Base-by-base conservation (phyloP, 495 filamentous ascomycete genomes). In the Pseudoneurospora amorphoporcata region DNA sequence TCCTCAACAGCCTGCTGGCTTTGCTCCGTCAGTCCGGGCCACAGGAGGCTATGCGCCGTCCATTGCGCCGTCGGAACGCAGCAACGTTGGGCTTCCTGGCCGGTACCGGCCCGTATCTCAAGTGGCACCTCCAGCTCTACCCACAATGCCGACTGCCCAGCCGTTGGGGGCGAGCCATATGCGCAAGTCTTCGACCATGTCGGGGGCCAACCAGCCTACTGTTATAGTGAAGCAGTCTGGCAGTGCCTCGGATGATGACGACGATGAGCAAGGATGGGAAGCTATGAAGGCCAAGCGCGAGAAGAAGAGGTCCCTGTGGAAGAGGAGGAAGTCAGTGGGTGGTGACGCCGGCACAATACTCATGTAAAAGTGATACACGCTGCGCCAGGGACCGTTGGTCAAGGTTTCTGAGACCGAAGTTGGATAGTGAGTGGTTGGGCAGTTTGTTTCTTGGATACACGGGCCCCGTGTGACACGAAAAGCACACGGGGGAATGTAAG, bases 61-160 rank as follows among this genome's bases (percentile, higher is more conserved):
- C 4, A 95, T 98, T 71, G 94, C 95, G 5, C 96, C 95, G 5
- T 97, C 92, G 1, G 95, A 99, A 82, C 90, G 95, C 69, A 97
- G 93, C 82, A 98, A 94, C 79, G 86, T 98, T 72, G 96, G 95
- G 3, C 83, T 95, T 68, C 92, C 95, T 35, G 89, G 92, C 42
- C 90, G 95, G n/a, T 99, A 99, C 81, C 89, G 96, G 16, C 94
- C 96, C 1, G 94, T 99, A 0, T 94, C 92, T 39, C 86, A 88
- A 72, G 74, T 81, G 43, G 81, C 84, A 39, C 75, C 76, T 53
- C 78, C 72, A 32, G 75, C 75, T 32, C 76, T 78, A 73, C 78
- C 74, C 72, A 77, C 76, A 17, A 61, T 61, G 53, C 29, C 53
- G 29, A 35, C 14, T 35, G 53, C 14, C 37, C 45, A 2, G 32